Conservation (phyloP, 208 protist genomes). For the Leishmania mexicana region DNA sequence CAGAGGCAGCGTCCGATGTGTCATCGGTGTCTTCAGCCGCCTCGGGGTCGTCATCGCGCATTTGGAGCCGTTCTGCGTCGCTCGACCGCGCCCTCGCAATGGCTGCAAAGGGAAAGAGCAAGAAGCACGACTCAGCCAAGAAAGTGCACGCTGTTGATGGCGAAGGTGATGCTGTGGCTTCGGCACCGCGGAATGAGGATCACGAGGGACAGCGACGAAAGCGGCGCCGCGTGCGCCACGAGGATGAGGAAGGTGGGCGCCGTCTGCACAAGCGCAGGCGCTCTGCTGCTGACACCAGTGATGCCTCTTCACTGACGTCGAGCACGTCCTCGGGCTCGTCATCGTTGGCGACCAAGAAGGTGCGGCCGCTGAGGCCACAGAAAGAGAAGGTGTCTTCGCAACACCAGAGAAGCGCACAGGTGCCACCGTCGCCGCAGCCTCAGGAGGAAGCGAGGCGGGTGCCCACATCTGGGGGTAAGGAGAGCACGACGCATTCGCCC, state of each 20-base stretch:
- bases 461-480: background rate
- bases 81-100: constrained; percentile 9
- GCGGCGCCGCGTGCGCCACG: constrained; percentile 4
- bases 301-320: background rate
- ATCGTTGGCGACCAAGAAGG: background rate
- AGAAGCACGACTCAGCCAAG: background rate
- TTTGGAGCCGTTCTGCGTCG: constrained; percentile 16
- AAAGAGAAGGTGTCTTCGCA: background rate
- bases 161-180: background rate
- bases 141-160: background rate
- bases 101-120: background rate
- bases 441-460: background rate
- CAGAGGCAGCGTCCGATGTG: background rate
- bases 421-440: background rate
- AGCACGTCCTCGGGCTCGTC: background rate
- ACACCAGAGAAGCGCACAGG: background rate
- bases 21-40: constrained; percentile 1
- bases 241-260: constrained; percentile 1
- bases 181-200: background rate
- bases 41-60: background rate
- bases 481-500: background rate
- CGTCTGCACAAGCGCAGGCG: background rate
- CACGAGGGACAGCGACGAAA: background rate
- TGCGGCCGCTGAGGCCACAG: background rate
- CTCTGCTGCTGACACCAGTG: background rate